Evolutionary conservation across 345 rosid genomes (phyloP).

Genomic region (Draba incana): DNA sequence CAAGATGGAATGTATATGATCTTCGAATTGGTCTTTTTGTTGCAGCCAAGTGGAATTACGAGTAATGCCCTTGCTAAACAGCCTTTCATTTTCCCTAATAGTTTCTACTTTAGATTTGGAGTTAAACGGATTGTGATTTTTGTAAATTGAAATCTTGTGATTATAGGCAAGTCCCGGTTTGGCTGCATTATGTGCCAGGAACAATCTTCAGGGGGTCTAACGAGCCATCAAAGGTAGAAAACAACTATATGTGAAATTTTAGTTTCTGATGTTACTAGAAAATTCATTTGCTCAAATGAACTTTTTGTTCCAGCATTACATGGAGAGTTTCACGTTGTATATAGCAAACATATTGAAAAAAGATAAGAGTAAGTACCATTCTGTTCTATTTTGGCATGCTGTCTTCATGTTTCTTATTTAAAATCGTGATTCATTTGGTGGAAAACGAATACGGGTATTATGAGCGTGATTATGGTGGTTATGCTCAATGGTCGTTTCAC

Average conservation of each 20-base stretch:
- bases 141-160: constrained; percentile 18
- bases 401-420: not conserved
- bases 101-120: not conserved
- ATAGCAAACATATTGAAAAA: constrained; percentile 79
- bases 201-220: constrained; percentile 82
- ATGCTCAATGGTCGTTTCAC: constrained; percentile 87
- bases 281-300: constrained; percentile 25
- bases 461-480: constrained; percentile 67
- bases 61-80: constrained; percentile 46
- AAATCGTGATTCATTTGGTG: constrained; percentile 51
- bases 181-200: constrained; percentile 91
- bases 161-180: constrained; percentile 79
- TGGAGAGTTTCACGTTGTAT: constrained; percentile 75
- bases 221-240: constrained; percentile 74
- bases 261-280: not conserved
- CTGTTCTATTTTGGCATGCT: not conserved
- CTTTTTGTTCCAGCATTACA: constrained; percentile 57
- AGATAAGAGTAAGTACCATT: constrained; percentile 50
- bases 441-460: constrained; percentile 86
- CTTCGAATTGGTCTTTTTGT: constrained; percentile 95
- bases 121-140: not conserved
- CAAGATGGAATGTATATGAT: constrained; percentile 84
- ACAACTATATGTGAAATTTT: not conserved
- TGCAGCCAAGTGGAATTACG: constrained; percentile 93
- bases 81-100: not conserved